A percentile compares a stretch with the other conserved stretches of the same genome.
These are phyloP conservation scores for Ceratobasidium sp. DNA, from an alignment of 1,284 basidiomycete species.

Conservation along the genomic window DNA sequence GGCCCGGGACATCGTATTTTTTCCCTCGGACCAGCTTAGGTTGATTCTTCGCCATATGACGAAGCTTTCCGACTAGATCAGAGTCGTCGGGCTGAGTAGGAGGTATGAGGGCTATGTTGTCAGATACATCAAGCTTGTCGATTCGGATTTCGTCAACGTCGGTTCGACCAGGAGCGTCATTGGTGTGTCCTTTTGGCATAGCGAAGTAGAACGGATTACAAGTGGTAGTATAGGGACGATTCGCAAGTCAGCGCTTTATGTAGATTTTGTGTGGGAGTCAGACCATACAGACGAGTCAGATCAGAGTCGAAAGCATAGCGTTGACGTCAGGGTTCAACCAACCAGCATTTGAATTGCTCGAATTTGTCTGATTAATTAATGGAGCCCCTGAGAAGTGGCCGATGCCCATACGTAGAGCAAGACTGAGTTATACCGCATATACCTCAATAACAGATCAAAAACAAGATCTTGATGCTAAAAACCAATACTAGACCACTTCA, in stretches of 20 bases:
- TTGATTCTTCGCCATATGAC: conserved; percentile 64
- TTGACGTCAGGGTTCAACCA: neutral
- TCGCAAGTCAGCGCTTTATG: neutral
- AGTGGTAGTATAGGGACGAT: neutral
- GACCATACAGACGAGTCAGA: conserved; percentile 14
- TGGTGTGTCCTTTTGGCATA: conserved; percentile 6
- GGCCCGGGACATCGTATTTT: conserved; percentile 70
- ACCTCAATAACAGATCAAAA: too few species aligned
- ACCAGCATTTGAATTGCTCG: neutral
- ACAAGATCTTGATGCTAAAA: too few species aligned
- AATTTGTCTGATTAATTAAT: neutral
- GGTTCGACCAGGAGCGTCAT: neutral
- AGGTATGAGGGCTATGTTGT: neutral
- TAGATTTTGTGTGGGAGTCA: conserved; percentile 1
- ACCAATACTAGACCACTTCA: too few species aligned
- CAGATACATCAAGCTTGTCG: conserved; percentile 6
- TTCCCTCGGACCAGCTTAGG: conserved; percentile 73
- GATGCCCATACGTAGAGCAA: too few species aligned
- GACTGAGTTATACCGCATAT: too few species aligned
- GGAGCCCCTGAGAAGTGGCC: too few species aligned
- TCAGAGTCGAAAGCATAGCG: neutral
- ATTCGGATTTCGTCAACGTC: conserved; percentile 37
- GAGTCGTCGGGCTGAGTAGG: conserved; percentile 51
- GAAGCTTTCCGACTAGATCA: conserved; percentile 68
- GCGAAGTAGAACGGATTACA: neutral